Base-by-base conservation (phyloP, 164 flowering plant genomes). In the Santalum album region DNA sequence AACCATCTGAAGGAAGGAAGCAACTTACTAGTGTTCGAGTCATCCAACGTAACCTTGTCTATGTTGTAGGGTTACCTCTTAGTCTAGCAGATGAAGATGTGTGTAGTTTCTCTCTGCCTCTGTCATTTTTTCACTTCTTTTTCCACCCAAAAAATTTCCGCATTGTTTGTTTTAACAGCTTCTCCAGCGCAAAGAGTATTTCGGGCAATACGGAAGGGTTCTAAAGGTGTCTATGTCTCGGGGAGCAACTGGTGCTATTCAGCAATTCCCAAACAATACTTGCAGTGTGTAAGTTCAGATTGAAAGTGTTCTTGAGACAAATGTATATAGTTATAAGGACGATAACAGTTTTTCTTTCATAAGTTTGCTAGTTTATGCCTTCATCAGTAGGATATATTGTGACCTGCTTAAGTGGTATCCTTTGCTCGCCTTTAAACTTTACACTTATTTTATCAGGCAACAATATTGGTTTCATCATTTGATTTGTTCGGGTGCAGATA, bases 151-250 rank as follows among this genome's bases (percentile, higher is more conserved):
- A n/a, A n/a, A 12, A 36, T 34, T n/a, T 53, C 47, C 56, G 23
- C 29, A n/a, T 44, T 35, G 2, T 56, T 40, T 34, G 50, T 49
- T 65, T 55, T 56, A 55, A 68, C 88, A 94, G 99, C 75, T 78
- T 69, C 92, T 94, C 46, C 95, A 86, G 77, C 79, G 66, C 26
- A 82, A 63, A 71, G 97, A 90, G 25, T 94, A 84, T 67, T 94
- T 94, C 81, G 91, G 82, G 35, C 95, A 84, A 67, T 94, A 94
- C 80, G 97, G 99, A 26, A 94, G 84, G 74, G 96, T 90, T 55
- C 59, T 84, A 24, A 94, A 94, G 69, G 96, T 90, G 18, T 87
- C 99, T 12, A 77, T 91, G 64, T 79, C 99, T 62, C 82, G 97
- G 20, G 81, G 95, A 24, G 74, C 96, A 44, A 72, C 89, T 63